Conservation (phyloP, 352 stramenopile species). For the Pythium oligandrum region DNA sequence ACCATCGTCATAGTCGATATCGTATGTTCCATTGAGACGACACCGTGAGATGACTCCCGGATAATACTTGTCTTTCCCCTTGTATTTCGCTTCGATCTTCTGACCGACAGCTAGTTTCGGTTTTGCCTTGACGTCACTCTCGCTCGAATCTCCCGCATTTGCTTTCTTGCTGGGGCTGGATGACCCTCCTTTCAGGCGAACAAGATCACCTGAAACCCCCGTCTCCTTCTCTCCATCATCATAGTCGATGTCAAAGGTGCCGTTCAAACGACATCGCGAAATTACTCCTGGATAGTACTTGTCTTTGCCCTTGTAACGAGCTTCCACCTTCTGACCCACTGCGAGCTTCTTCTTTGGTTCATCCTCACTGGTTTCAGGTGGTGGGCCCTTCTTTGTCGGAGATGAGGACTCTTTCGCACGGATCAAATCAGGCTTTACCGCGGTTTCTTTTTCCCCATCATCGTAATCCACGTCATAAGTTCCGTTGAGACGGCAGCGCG, state of each 20-base stretch:
- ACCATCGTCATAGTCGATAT: slow-evolving; percentile 66
- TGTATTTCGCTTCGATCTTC: slow-evolving; percentile 59
- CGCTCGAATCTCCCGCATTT: slow-evolving; percentile 6
- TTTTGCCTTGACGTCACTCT: slow-evolving; percentile 7
- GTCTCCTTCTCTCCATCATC: slow-evolving; percentile 52
- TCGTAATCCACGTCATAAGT: slow-evolving; percentile 72
- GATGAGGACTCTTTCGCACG: slow-evolving; percentile 46
- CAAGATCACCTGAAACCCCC: slow-evolving; percentile 21
- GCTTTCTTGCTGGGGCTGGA: slow-evolving; percentile 23
- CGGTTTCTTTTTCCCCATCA: slow-evolving; percentile 48
- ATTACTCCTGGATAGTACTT: slow-evolving; percentile 76
- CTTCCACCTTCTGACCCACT: slow-evolving; percentile 13
- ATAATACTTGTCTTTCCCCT: slow-evolving; percentile 56
- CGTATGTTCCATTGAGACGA: slow-evolving; percentile 51
- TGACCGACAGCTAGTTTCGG: slow-evolving; percentile 12
- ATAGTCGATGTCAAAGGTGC: slow-evolving; percentile 67
- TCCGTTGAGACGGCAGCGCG: slow-evolving; percentile 43
- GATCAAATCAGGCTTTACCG: slow-evolving; percentile 18
- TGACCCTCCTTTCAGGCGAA: slow-evolving; percentile 15
- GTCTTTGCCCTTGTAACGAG: slow-evolving; percentile 44
- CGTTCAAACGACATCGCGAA: slow-evolving; percentile 41
- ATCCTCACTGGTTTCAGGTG: too few species aligned
- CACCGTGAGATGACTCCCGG: slow-evolving; percentile 41
- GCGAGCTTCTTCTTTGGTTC: too few species aligned
- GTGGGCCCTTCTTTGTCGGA: slow-evolving; percentile 19